Evolutionary conservation across 2,329 filamentous ascomycete species (phyloP).

Genomic region (Volutella citrinella): DNA sequence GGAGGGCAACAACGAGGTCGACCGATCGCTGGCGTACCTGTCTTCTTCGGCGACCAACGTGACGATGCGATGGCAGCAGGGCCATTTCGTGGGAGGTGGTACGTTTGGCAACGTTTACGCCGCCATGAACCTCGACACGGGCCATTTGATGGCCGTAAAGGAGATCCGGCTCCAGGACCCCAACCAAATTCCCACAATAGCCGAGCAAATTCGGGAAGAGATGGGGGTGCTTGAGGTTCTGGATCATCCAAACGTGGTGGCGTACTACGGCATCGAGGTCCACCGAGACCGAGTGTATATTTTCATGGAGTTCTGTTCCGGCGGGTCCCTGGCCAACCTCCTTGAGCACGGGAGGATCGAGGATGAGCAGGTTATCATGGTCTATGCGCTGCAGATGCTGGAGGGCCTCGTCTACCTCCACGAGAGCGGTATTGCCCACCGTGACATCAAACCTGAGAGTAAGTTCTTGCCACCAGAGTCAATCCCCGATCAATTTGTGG

Average conservation of each 20-base stretch:
- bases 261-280: slow-evolving; percentile 96
- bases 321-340: slow-evolving; percentile 83
- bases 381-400: slow-evolving; percentile 89
- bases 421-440: slow-evolving; percentile 86
- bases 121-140: slow-evolving; percentile 94
- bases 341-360: slow-evolving; percentile 96
- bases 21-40: slow-evolving; percentile 88
- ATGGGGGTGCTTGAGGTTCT: slow-evolving; percentile 95
- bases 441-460: slow-evolving; percentile 98
- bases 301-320: slow-evolving; percentile 99
- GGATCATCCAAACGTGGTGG: slow-evolving; percentile 96
- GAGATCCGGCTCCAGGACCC: slow-evolving; percentile 97
- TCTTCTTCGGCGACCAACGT: slow-evolving; percentile 94
- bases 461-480: slow-evolving; percentile 45
- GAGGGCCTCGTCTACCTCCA: slow-evolving; percentile 94
- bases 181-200: slow-evolving; percentile 90
- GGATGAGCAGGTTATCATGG: slow-evolving; percentile 96
- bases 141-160: slow-evolving; percentile 97
- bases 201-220: slow-evolving; percentile 90
- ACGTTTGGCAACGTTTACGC: slow-evolving; percentile 98
- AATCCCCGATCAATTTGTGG: too few species aligned
- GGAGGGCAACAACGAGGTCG: slow-evolving; percentile 92
- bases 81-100: slow-evolving; percentile 94
- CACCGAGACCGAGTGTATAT: slow-evolving; percentile 99
- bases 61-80: slow-evolving; percentile 95